Conservation (phyloP, 768 basidiomycete species). For the Amanita pseudoporphyria region DNA sequence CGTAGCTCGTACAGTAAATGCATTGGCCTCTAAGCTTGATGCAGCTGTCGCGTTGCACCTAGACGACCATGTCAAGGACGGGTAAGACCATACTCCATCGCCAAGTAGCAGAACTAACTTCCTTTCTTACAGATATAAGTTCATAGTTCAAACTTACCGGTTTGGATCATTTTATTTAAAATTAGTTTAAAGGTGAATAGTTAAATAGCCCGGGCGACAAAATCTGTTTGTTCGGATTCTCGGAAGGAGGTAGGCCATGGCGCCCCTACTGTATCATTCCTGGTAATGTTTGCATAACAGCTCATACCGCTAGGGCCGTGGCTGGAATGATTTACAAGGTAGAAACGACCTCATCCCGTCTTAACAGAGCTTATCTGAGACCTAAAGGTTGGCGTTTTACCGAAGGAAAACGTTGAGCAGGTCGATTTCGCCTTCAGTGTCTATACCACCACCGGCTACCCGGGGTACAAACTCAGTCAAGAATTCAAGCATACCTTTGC, state of each 20-base stretch:
- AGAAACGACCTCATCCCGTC: neutral
- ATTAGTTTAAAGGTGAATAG: neutral
- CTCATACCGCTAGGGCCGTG: conserved; percentile 19
- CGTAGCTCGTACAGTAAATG: conserved; percentile 7
- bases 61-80: conserved; percentile 22
- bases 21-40: conserved; percentile 13
- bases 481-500: conserved; percentile 22
- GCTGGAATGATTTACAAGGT: conserved; percentile 26
- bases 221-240: conserved; percentile 22
- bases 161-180: conserved; percentile 1
- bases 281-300: neutral
- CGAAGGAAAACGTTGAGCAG: conserved; percentile 21
- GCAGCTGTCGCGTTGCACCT: conserved; percentile 16
- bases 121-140: too few species aligned
- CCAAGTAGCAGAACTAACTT: neutral
- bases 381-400: conserved; percentile 21
- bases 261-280: neutral
- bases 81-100: conserved; percentile 7
- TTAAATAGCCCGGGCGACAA: conserved; percentile 17
- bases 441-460: conserved; percentile 18
- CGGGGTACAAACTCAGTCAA: conserved; percentile 20
- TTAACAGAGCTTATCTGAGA: neutral
- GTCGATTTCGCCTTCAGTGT: conserved; percentile 25
- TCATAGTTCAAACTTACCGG: conserved; percentile 17
- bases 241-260: conserved; percentile 14